Percentiles rank a stretch among this genome's conserved stretches.
phyloP scores from a whole-genome alignment of 768 basidiomycete species.

The Macrolepiota fuliginosa region DNA sequence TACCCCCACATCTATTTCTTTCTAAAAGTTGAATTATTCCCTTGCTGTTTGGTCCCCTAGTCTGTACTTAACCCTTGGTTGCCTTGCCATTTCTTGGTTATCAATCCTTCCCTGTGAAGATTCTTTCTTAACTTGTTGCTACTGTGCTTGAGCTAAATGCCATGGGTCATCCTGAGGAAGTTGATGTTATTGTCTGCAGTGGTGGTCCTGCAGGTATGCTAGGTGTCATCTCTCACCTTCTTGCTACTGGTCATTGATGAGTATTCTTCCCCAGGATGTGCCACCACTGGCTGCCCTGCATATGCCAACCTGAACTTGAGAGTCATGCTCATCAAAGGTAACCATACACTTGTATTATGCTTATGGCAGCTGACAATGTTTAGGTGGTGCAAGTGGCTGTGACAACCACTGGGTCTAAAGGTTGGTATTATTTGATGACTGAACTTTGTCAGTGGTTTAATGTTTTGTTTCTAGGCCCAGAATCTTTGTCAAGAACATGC shows the following conservation, averaged over 20 bases:
- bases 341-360: not conserved
- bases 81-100: no score
- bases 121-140: not conserved
- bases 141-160: not conserved
- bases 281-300: constrained; percentile 65
- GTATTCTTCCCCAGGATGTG: constrained; percentile 41
- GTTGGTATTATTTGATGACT: constrained; percentile 20
- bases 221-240: not conserved
- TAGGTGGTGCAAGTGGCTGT: constrained; percentile 69
- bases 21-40: constrained; percentile 1
- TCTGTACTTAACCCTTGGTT: not conserved
- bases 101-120: not conserved
- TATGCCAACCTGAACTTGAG: constrained; percentile 71
- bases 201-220: constrained; percentile 62
- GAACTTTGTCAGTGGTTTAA: not conserved
- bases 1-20: not conserved
- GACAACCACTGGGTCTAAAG: constrained; percentile 77
- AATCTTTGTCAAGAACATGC: constrained; percentile 72
- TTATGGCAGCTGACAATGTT: not conserved
- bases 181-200: constrained; percentile 69
- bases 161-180: constrained; percentile 64
- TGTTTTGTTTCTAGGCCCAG: constrained; percentile 42
- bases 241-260: not conserved
- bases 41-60: not conserved
- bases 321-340: constrained; percentile 75